Percentiles rank a stretch among this genome's conserved stretches.
Conservation (phyloP, 257 asterid genomes). For the Capsicum baccatum region DNA sequence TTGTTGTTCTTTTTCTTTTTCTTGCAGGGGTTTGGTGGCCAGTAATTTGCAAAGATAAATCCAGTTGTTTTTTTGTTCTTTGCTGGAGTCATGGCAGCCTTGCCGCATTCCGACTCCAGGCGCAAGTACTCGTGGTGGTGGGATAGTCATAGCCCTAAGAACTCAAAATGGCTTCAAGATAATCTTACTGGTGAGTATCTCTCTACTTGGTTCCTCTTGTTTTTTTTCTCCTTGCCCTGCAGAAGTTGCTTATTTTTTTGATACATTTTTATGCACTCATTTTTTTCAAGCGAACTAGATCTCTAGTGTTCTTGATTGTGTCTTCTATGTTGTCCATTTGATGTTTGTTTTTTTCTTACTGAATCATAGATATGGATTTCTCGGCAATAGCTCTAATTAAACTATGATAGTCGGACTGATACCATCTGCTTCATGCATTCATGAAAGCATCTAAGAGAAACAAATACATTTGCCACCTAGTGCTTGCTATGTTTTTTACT, state of each 20-base stretch:
- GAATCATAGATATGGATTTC: too few relatives aligned
- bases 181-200: slow-evolving; percentile 70
- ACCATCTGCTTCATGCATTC: slow-evolving; percentile 18
- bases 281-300: too few relatives aligned
- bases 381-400: too few relatives aligned
- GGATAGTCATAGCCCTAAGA: slow-evolving; percentile 97
- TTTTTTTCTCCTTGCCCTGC: slow-evolving; percentile 11
- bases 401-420: too few relatives aligned
- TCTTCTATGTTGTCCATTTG: too few relatives aligned
- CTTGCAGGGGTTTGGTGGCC: slow-evolving; percentile 16
- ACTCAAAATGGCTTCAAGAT: slow-evolving; percentile 98
- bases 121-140: slow-evolving; percentile 94
- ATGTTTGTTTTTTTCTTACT: too few relatives aligned
- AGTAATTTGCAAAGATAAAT: slow-evolving; percentile 41
- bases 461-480: neutral
- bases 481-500: neutral
- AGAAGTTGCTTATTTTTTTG: too few relatives aligned
- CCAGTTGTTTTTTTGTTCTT: slow-evolving; percentile 42
- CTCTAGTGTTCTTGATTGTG: too few relatives aligned
- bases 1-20: neutral
- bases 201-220: slow-evolving; percentile 9
- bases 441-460: slow-evolving; percentile 20
- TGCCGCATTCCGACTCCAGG: slow-evolving; percentile 66
- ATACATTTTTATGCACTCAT: too few relatives aligned
- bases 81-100: slow-evolving; percentile 70